phyloP scores from a whole-genome alignment of 2,329 filamentous ascomycete species.

The Talaromyces sp. region DNA sequence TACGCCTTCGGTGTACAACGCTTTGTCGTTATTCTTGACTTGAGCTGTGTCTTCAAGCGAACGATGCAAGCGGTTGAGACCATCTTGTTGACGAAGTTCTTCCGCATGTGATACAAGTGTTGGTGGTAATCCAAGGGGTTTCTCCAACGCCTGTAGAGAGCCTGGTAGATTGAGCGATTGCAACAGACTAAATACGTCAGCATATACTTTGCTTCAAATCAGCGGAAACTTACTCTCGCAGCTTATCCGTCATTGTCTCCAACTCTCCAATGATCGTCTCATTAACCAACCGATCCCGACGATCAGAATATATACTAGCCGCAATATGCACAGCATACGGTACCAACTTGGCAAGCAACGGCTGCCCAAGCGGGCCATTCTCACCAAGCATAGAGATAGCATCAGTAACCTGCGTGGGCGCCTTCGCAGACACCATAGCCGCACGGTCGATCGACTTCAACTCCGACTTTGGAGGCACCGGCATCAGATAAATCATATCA shows the following conservation, averaged over 20 bases:
- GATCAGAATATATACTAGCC: conserved; percentile 90
- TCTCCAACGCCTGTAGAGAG: conserved; percentile 89
- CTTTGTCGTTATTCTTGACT: conserved; percentile 73
- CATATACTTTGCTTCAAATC: not conserved
- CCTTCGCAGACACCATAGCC: conserved; percentile 76
- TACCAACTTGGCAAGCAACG: conserved; percentile 85
- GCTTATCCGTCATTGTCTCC: conserved; percentile 72
- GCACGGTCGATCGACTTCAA: conserved; percentile 81
- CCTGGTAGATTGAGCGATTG: conserved; percentile 84
- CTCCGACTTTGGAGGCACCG: conserved; percentile 84
- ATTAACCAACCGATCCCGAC: conserved; percentile 85
- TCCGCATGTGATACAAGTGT: conserved; percentile 85
- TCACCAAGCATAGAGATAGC: conserved; percentile 79
- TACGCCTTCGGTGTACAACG: conserved; percentile 78
- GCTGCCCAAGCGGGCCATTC: conserved; percentile 73
- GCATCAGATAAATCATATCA: conserved; percentile 84
- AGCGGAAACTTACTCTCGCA: conserved; percentile 61
- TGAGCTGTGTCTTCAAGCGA: conserved; percentile 88
- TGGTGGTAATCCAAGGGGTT: conserved; percentile 84
- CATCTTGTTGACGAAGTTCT: conserved; percentile 88
- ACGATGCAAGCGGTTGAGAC: conserved; percentile 69
- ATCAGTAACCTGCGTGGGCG: conserved; percentile 77
- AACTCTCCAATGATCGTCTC: conserved; percentile 81
- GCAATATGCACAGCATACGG: conserved; percentile 95
- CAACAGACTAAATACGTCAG: conserved; percentile 49